phyloP scores from a whole-genome alignment of 2,329 filamentous ascomycete species.

The Ceratocystis eucalypticola region DNA sequence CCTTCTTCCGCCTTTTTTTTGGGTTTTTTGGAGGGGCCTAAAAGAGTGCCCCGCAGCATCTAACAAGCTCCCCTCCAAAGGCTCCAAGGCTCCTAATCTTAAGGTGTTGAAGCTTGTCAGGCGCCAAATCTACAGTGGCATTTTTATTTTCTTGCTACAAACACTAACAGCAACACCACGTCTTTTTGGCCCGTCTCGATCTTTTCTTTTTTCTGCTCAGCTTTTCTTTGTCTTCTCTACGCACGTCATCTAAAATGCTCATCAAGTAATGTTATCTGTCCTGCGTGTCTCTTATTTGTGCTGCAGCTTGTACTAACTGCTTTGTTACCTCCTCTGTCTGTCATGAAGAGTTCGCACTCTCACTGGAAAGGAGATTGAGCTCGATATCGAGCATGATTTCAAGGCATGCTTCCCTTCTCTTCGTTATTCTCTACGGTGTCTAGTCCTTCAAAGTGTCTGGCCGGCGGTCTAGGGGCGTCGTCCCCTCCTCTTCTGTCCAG shows the following conservation, averaged over 20 bases:
- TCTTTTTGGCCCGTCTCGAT: not conserved
- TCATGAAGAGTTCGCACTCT: slow-evolving; percentile 74
- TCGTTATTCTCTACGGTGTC: not conserved
- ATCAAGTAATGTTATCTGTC: slow-evolving; percentile 36
- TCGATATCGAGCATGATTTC: slow-evolving; percentile 89
- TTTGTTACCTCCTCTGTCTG: not conserved
- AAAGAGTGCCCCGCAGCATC: slow-evolving; percentile 5
- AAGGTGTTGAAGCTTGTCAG: not conserved
- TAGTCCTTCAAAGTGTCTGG: too few species aligned
- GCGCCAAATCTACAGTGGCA: not conserved
- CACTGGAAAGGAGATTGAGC: slow-evolving; percentile 96
- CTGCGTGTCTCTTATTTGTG: not conserved
- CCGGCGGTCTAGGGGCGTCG: not conserved
- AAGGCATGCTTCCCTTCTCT: slow-evolving; percentile 47
- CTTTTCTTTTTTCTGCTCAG: not conserved
- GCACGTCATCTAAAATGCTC: slow-evolving; percentile 26
- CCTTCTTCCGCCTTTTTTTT: not conserved
- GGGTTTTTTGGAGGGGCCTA: not conserved
- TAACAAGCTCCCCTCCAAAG: slow-evolving; percentile 1
- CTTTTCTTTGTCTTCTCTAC: not conserved
- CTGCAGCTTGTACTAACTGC: not conserved
- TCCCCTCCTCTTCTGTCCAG: not conserved
- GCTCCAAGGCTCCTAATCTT: not conserved
- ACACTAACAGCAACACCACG: too few species aligned
- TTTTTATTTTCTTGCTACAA: not conserved